Base-by-base conservation (phyloP, 495 filamentous ascomycete genomes). In the Penicillium subrubescens region DNA sequence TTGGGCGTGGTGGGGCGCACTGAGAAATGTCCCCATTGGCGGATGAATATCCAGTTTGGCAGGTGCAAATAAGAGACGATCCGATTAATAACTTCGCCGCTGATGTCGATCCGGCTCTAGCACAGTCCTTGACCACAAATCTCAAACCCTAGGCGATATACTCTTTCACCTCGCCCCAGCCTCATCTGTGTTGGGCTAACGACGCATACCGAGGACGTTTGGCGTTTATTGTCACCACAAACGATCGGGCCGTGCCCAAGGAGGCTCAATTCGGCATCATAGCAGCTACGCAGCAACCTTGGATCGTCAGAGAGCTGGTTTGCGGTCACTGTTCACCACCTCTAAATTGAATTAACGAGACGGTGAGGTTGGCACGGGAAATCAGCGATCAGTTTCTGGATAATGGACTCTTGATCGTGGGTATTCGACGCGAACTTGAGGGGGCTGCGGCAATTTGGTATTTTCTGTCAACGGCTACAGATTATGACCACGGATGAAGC, bases 211-310 rank as follows among this genome's bases (percentile, higher is more conserved):
- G 50, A 3, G 64, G 65, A 1, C 63, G 67, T 0, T 57, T 68
- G 39, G 73, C 62, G 1, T 73, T 63, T 37, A 69, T 75, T 21
- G 69, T 75, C n/a, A 71, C 69, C 8, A 57, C 64, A 0, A 53
- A 66, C 0, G 73, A 75, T 55, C 39, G 7, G 14, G 73, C 71
- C 1, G 69, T 75, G 17, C 62, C 71, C 0, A 67, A 67, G 57
- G 69, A 62, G 55, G 69, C 69, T 1, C 73, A 75, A 41, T 67
- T 62, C 11, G 62, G 59, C 0, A 75, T 75, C 71, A 72, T 71
- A 43, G 56, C 67, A 0, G 67, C 60, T 0, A 72, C 69, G 5
- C 31, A 62, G 54, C 48, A 67, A 52, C 1, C 55, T 31, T 75
- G 69, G 67, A 68, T 70, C 48, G 65, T 73, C 19, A 69, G 62